phyloP scores from a whole-genome alignment of 2,329 filamentous ascomycete genomes.

The Lachnellula arida region DNA sequence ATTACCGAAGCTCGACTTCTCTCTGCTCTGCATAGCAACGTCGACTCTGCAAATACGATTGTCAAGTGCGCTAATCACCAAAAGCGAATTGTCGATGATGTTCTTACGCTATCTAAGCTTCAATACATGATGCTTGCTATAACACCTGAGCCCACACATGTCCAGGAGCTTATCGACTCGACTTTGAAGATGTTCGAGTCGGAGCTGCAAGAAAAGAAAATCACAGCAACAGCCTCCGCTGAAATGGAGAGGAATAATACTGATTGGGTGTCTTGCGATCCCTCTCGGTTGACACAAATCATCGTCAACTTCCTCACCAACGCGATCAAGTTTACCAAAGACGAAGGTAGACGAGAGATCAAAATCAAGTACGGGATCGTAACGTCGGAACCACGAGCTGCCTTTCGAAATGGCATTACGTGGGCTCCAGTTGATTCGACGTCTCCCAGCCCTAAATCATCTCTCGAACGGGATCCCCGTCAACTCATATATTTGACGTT shows the following conservation, averaged over 20 bases:
- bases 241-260: constrained; percentile 55
- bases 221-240: constrained; percentile 60
- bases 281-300: constrained; percentile 70
- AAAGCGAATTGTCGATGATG: constrained; percentile 73
- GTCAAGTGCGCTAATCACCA: constrained; percentile 75
- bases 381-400: constrained; percentile 13
- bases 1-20: constrained; percentile 40
- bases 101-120: constrained; percentile 69
- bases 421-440: constrained; percentile 14
- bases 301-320: constrained; percentile 78
- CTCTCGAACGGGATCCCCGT: constrained; percentile 27
- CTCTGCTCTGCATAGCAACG: constrained; percentile 43
- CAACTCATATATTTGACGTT: constrained; percentile 64
- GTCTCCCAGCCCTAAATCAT: constrained; percentile 13
- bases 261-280: constrained; percentile 66
- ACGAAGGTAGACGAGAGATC: constrained; percentile 53
- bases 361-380: constrained; percentile 34
- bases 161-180: constrained; percentile 59
- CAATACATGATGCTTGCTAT: constrained; percentile 71
- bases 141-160: constrained; percentile 64
- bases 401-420: constrained; percentile 1
- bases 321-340: constrained; percentile 75
- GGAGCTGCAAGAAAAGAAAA: constrained; percentile 65
- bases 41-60: constrained; percentile 74
- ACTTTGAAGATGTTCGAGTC: constrained; percentile 76